Conservation (phyloP, 2,329 filamentous ascomycete genomes). For the Aspergillus thermomutatus region DNA sequence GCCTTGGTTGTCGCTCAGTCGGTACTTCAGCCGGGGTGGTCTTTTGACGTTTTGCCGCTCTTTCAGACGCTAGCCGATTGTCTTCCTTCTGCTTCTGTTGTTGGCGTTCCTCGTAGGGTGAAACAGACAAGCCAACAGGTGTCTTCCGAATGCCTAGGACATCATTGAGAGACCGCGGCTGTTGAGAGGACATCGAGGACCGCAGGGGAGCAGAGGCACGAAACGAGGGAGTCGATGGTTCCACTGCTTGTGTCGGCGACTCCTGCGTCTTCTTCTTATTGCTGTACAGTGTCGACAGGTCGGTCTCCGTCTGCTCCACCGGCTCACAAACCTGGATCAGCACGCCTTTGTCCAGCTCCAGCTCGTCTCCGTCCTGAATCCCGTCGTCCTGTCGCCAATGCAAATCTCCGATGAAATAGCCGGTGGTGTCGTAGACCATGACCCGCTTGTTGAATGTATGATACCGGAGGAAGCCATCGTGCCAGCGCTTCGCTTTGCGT, state of each 20-base stretch:
- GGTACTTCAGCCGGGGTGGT: slow-evolving; percentile 14
- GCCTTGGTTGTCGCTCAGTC: slow-evolving; percentile 3
- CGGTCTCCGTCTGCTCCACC: slow-evolving; percentile 70
- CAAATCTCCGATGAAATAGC: slow-evolving; percentile 78
- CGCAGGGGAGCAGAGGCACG: slow-evolving; percentile 33
- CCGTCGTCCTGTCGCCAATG: slow-evolving; percentile 70
- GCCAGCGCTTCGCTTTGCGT: slow-evolving; percentile 88
- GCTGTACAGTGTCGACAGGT: slow-evolving; percentile 71
- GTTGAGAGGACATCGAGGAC: slow-evolving; percentile 35
- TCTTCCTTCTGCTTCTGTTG: slow-evolving; percentile 8
- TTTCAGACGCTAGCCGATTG: slow-evolving; percentile 14
- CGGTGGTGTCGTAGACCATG: slow-evolving; percentile 82
- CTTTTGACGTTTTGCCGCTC: slow-evolving; percentile 34
- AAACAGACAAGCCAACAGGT: slow-evolving; percentile 62
- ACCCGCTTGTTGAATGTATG: slow-evolving; percentile 88
- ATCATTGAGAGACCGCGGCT: slow-evolving; percentile 58
- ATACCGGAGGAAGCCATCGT: slow-evolving; percentile 83
- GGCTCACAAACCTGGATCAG: slow-evolving; percentile 78
- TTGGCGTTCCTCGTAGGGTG: slow-evolving; percentile 58
- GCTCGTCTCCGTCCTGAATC: slow-evolving; percentile 77
- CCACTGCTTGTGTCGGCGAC: slow-evolving; percentile 25
- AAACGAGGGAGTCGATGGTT: slow-evolving; percentile 41
- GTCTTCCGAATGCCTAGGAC: slow-evolving; percentile 64
- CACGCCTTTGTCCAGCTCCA: slow-evolving; percentile 71
- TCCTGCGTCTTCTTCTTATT: slow-evolving; percentile 53